These are phyloP conservation scores for Dendrobium huoshanense DNA, from an alignment of 106 monocot species.

Conservation along the genomic window DNA sequence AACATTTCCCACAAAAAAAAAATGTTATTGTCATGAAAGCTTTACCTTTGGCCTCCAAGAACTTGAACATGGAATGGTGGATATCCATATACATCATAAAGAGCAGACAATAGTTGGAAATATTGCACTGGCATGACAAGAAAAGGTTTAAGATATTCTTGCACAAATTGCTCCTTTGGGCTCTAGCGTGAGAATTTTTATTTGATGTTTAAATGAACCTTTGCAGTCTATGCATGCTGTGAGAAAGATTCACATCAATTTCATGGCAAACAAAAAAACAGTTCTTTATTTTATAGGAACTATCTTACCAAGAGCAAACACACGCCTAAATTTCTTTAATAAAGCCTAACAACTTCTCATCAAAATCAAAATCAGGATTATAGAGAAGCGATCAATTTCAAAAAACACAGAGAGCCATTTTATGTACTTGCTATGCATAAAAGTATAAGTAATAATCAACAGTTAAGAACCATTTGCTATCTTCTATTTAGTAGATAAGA, in stretches of 20 bases:
- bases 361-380: constrained; percentile 89
- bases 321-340: constrained; percentile 75
- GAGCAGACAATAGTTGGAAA: not conserved
- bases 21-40: not conserved
- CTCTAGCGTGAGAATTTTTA: constrained; percentile 52
- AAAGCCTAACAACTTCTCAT: constrained; percentile 67
- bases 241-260: not conserved
- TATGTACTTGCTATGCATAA: not conserved
- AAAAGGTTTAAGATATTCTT: constrained; percentile 13
- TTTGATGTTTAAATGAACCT: constrained; percentile 54
- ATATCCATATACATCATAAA: not conserved
- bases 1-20: not conserved
- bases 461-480: too few species aligned
- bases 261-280: not conserved
- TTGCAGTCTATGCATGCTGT: constrained; percentile 67
- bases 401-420: constrained; percentile 83
- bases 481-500: too few species aligned
- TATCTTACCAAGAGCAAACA: constrained; percentile 70
- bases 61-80: not conserved
- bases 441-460: not conserved
- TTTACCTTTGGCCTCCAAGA: not conserved
- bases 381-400: constrained; percentile 79
- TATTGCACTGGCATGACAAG: not conserved
- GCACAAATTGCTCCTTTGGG: constrained; percentile 42
- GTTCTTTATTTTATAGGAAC: not conserved